These are phyloP conservation scores for Fusarium nanum DNA, from an alignment of 2,329 filamentous ascomycete genomes.

Conservation along the genomic window DNA sequence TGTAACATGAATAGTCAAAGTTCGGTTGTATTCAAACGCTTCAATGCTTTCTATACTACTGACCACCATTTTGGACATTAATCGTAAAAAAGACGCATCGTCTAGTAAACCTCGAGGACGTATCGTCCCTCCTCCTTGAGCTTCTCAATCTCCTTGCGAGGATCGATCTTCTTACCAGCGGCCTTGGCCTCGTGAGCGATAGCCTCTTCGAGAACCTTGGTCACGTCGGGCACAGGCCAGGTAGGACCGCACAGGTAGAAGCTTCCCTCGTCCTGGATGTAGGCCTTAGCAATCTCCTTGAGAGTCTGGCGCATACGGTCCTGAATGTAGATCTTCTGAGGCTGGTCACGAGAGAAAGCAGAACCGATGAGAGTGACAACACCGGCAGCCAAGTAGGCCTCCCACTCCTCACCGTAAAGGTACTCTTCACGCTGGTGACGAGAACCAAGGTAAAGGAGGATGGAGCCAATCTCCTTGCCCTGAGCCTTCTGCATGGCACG, in stretches of 20 bases:
- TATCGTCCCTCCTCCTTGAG: conserved; percentile 95
- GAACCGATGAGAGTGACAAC: conserved; percentile 94
- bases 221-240: conserved; percentile 98
- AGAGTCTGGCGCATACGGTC: conserved; percentile 95
- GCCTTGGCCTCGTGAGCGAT: conserved; percentile 79
- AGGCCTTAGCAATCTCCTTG: conserved; percentile 83
- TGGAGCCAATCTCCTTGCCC: conserved; percentile 92
- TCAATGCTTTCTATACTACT: conserved; percentile 42
- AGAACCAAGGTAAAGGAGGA: conserved; percentile 95
- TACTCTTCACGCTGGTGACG: conserved; percentile 99
- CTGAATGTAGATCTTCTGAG: conserved; percentile 99
- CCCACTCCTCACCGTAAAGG: conserved; percentile 98
- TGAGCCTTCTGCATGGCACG: conserved; percentile 98
- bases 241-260: conserved; percentile 99
- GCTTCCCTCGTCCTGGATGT: conserved; percentile 86
- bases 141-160: conserved; percentile 92
- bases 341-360: conserved; percentile 96
- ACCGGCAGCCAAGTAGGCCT: conserved; percentile 94
- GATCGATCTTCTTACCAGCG: conserved; percentile 82
- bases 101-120: conserved; percentile 94
- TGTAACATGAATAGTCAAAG: background rate
- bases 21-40: conserved; percentile 40
- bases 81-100: conserved; percentile 12
- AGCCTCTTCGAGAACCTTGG: conserved; percentile 91
- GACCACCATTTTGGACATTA: conserved; percentile 37